A percentile compares a stretch with the other conserved stretches of the same genome.
Conservation (phyloP, 495 filamentous ascomycete genomes). For the Penicillium diatomitis region DNA sequence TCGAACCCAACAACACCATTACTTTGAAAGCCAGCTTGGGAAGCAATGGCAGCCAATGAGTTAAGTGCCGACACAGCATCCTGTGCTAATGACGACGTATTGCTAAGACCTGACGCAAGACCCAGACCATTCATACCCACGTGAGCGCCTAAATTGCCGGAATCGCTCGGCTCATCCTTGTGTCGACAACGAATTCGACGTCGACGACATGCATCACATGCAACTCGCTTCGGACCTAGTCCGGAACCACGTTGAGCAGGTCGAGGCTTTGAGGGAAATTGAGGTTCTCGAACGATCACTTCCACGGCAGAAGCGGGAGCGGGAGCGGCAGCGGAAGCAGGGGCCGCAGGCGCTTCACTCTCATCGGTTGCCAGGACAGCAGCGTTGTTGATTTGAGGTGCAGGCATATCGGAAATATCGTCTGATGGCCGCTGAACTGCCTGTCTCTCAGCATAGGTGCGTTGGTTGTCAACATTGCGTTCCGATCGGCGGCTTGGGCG, state of each 20-base stretch:
- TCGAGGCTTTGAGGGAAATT: conserved; percentile 22
- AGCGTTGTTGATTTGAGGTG: conserved; percentile 6
- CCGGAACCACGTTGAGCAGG: conserved; percentile 29
- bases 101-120: conserved; percentile 20
- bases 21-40: conserved; percentile 28
- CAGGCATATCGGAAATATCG: conserved; percentile 11
- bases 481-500: conserved; percentile 39
- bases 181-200: conserved; percentile 46
- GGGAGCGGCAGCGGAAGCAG: conserved; percentile 5
- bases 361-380: conserved; percentile 11
- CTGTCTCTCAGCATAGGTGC: conserved; percentile 38
- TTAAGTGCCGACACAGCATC: conserved; percentile 39
- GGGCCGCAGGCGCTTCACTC: conserved; percentile 13
- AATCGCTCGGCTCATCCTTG: conserved; percentile 37
- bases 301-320: conserved; percentile 11
- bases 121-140: conserved; percentile 21
- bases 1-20: conserved; percentile 16
- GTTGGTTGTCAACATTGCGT: conserved; percentile 33
- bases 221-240: conserved; percentile 42
- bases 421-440: conserved; percentile 33
- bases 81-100: conserved; percentile 30
- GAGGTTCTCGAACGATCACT: conserved; percentile 18
- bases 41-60: conserved; percentile 36
- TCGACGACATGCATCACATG: conserved; percentile 47
- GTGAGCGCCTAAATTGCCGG: conserved; percentile 18